These are phyloP conservation scores for Xylaria longipes DNA, from an alignment of 495 filamentous ascomycete genomes.

Conservation along the genomic window DNA sequence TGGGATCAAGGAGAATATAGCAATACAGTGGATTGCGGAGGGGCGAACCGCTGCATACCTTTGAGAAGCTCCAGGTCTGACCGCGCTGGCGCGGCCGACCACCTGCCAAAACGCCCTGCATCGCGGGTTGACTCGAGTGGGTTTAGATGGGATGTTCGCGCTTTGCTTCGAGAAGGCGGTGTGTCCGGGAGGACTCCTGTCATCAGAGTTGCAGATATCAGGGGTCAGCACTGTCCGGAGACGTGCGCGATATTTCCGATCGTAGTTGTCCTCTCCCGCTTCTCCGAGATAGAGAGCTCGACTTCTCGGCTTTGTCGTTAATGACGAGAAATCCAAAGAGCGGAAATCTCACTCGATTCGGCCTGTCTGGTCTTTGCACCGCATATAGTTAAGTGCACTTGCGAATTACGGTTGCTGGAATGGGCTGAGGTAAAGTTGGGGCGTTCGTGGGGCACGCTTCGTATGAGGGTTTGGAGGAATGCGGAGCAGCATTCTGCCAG, in stretches of 20 bases:
- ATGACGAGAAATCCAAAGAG: neutral
- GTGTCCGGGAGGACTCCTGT: neutral
- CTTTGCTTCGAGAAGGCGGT: slow-evolving; percentile 14
- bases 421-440: neutral
- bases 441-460: neutral
- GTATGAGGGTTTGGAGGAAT: slow-evolving; percentile 7
- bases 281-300: neutral
- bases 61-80: slow-evolving; percentile 47
- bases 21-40: neutral
- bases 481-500: slow-evolving; percentile 8
- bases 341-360: neutral
- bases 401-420: neutral
- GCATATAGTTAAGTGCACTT: neutral
- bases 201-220: neutral
- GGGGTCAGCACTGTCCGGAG: neutral
- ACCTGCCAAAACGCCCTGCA: slow-evolving; percentile 45
- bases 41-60: slow-evolving; percentile 33
- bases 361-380: neutral
- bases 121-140: slow-evolving; percentile 24
- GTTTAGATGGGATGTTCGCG: neutral
- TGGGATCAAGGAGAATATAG: slow-evolving; percentile 14
- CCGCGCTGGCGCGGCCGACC: slow-evolving; percentile 32
- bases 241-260: slow-evolving; percentile 22
- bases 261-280: neutral
- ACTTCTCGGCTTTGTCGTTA: neutral